Evolutionary conservation across 2,329 filamentous ascomycete species (phyloP).

Genomic region (Ophiostoma ulmi): DNA sequence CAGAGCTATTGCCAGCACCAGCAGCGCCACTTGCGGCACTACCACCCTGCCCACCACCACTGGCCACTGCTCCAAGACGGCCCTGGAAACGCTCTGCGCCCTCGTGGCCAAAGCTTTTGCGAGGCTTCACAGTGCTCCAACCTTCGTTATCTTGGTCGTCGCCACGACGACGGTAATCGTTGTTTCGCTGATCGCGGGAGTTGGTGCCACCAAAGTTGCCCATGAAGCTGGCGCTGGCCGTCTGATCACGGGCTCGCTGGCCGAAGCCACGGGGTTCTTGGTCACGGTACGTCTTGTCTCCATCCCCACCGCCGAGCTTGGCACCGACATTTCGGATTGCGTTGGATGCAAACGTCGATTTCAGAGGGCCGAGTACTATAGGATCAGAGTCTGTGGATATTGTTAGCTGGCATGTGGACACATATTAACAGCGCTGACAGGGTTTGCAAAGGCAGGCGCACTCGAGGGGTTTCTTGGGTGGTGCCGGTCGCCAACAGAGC

Average conservation of each 20-base stretch:
- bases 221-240: constrained; percentile 37
- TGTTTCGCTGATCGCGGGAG: constrained; percentile 44
- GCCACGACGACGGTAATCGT: constrained; percentile 46
- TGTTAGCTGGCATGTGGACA: constrained; percentile 6
- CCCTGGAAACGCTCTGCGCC: constrained; percentile 61
- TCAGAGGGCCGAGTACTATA: constrained; percentile 78
- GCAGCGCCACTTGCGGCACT: constrained; percentile 40
- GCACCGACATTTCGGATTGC: constrained; percentile 46
- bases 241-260: constrained; percentile 45
- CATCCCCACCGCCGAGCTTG: constrained; percentile 44
- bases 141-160: constrained; percentile 62
- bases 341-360: constrained; percentile 74
- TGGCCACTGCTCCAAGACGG: constrained; percentile 27
- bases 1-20: constrained; percentile 32
- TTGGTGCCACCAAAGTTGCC: constrained; percentile 38
- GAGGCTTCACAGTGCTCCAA: constrained; percentile 68
- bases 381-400: constrained; percentile 60
- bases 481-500: constrained; percentile 50
- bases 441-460: constrained; percentile 35
- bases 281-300: constrained; percentile 51
- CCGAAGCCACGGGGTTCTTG: constrained; percentile 52
- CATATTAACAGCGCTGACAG: too few species aligned
- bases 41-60: constrained; percentile 42
- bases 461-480: constrained; percentile 53
- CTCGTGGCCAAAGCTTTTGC: constrained; percentile 68